These are phyloP conservation scores for Monosporascus sp. DNA, from an alignment of 2,329 filamentous ascomycete species.

Conservation along the genomic window DNA sequence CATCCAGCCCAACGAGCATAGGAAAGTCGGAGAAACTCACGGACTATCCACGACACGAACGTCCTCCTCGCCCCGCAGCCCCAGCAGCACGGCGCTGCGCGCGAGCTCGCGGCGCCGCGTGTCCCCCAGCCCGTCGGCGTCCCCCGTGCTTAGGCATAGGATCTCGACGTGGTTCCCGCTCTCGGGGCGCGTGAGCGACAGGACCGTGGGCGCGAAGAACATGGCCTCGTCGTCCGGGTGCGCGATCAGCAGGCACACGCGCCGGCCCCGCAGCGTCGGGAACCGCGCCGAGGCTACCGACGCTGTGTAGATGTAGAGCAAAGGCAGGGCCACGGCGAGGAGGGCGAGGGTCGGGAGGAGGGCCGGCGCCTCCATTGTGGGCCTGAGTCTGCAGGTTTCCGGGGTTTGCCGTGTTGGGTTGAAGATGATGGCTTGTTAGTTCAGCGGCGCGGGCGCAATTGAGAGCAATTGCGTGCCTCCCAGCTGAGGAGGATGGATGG, in stretches of 20 bases:
- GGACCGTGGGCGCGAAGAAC: conserved; percentile 91
- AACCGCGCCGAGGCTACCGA: conserved; percentile 46
- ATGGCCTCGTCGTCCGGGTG: conserved; percentile 99
- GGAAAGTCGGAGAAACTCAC: conserved; percentile 35
- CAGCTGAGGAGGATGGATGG: no score
- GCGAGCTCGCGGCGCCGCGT: conserved; percentile 78
- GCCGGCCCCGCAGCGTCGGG: conserved; percentile 71
- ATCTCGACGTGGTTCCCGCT: conserved; percentile 91
- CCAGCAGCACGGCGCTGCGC: conserved; percentile 72
- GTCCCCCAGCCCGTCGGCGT: conserved; percentile 82
- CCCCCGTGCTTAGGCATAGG: conserved; percentile 81
- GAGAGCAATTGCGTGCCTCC: no score
- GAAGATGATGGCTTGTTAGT: no score
- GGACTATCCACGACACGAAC: conserved; percentile 80
- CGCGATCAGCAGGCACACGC: conserved; percentile 87
- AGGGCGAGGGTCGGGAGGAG: conserved; percentile 27
- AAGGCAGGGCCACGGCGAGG: conserved; percentile 36
- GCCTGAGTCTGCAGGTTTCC: no score
- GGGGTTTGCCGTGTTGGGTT: no score
- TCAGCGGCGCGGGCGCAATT: no score
- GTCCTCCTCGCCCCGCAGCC: conserved; percentile 68
- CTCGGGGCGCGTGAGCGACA: conserved; percentile 74
- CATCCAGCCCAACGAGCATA: not conserved
- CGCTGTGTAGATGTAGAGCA: conserved; percentile 49
- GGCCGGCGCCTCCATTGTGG: conserved; percentile 8